phyloP scores from a whole-genome alignment of 345 rosid genomes.

The sweet orange (Citrus sinensis) region DVS_A1.0 CM039163.1:44141501-44142000 shows the following conservation, averaged over 20 bases:
- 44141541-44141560: conserved; percentile 87
- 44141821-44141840: background rate
- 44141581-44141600: background rate
- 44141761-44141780: background rate
- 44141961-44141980: background rate
- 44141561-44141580: background rate
- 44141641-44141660: background rate
- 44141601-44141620: background rate
- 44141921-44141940: background rate
- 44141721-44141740: background rate
- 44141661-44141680: background rate
- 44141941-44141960: background rate
- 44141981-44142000: background rate
- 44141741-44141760: background rate
- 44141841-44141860: background rate
- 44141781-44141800: background rate
- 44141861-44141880: background rate
- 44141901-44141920: background rate
- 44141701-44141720: background rate
- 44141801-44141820: background rate
- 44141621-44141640: background rate
- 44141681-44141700: background rate
- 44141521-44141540: conserved; percentile 92
- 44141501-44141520: conserved; percentile 96
- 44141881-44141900: background rate